These are phyloP conservation scores for Rhinocladiella similis DNA, from an alignment of 2,329 filamentous ascomycete genomes.

Conservation along the genomic window DNA sequence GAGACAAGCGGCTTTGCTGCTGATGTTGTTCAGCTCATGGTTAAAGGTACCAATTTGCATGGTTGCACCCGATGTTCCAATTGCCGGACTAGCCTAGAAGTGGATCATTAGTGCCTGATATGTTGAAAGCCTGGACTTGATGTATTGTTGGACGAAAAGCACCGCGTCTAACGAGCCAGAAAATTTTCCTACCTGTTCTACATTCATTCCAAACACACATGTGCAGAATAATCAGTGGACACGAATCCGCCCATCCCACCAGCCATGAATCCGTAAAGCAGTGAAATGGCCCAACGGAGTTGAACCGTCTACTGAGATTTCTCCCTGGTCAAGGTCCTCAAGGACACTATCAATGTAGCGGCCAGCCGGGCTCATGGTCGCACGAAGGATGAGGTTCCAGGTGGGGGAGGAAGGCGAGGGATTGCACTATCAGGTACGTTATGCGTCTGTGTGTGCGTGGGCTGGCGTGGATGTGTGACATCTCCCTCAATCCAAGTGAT, in stretches of 20 bases:
- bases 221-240: constrained; percentile 6
- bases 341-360: constrained; percentile 31
- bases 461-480: too few species aligned
- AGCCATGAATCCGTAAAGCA: constrained; percentile 20
- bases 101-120: background rate
- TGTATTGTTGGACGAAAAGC: too few species aligned
- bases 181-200: background rate
- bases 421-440: too few species aligned
- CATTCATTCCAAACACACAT: background rate
- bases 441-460: too few species aligned
- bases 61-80: background rate
- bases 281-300: constrained; percentile 21
- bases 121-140: background rate
- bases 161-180: background rate
- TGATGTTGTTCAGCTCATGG: background rate
- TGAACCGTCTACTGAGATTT: constrained; percentile 24
- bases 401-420: too few species aligned
- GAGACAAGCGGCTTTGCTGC: constrained; percentile 5
- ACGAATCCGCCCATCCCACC: constrained; percentile 24
- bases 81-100: background rate
- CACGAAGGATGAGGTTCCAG: too few species aligned
- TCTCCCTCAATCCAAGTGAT: too few species aligned
- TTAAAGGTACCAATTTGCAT: background rate
- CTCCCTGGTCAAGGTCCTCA: constrained; percentile 29
- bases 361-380: constrained; percentile 7